phyloP scores from a whole-genome alignment of 1,284 basidiomycete genomes.

The Caloboletus firmus region DNA sequence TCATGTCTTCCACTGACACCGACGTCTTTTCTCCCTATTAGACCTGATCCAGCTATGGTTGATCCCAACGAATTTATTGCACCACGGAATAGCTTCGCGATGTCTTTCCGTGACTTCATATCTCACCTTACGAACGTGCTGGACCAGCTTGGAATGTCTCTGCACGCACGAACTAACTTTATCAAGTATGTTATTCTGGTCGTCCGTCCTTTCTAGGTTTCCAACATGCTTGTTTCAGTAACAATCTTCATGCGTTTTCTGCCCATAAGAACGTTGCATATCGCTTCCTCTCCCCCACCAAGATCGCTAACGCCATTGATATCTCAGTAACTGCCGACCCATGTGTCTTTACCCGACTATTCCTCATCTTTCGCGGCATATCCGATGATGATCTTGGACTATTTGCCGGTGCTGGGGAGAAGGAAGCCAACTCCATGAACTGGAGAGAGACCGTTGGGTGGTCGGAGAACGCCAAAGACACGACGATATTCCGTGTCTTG shows the following conservation, averaged over 20 bases:
- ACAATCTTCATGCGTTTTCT: slow-evolving; percentile 69
- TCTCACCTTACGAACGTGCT: slow-evolving; percentile 74
- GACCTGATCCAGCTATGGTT: slow-evolving; percentile 69
- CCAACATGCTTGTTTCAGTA: slow-evolving; percentile 41
- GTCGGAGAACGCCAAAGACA: slow-evolving; percentile 74
- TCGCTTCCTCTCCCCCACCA: slow-evolving; percentile 74
- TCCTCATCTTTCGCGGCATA: slow-evolving; percentile 78
- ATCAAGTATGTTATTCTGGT: slow-evolving; percentile 54
- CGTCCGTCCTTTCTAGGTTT: neutral
- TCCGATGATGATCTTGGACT: slow-evolving; percentile 72
- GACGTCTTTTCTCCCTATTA: slow-evolving; percentile 31
- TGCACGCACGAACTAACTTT: slow-evolving; percentile 75
- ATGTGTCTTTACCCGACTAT: slow-evolving; percentile 78
- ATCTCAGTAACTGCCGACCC: slow-evolving; percentile 76
- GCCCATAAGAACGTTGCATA: slow-evolving; percentile 81
- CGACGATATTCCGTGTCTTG: slow-evolving; percentile 67
- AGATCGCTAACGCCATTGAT: slow-evolving; percentile 79
- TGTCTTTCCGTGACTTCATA: slow-evolving; percentile 75
- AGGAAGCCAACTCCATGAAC: slow-evolving; percentile 74
- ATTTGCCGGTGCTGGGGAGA: slow-evolving; percentile 77
- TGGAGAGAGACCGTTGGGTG: slow-evolving; percentile 77
- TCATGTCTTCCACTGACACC: neutral
- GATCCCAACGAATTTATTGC: slow-evolving; percentile 74
- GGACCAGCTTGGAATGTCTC: slow-evolving; percentile 75
- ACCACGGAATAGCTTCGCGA: slow-evolving; percentile 76